These are phyloP conservation scores for Phaeosphaeria sp. DNA, from an alignment of 2,329 filamentous ascomycete species.

Conservation along the genomic window DNA sequence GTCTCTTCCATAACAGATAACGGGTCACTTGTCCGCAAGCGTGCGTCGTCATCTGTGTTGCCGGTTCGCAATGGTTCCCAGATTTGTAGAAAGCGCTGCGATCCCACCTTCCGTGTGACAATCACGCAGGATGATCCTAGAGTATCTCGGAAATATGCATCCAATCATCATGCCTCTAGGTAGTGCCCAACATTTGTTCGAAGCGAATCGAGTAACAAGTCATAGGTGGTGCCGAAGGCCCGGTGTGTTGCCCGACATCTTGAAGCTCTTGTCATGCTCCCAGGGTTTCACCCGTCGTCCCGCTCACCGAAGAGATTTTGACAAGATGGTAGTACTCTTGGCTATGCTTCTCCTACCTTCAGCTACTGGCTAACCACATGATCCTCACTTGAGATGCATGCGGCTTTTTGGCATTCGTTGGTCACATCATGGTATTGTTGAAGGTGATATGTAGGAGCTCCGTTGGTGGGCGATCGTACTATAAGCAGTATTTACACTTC, in stretches of 20 bases:
- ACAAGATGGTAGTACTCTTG: constrained; percentile 29
- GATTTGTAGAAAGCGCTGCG: constrained; percentile 5
- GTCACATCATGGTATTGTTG: neutral
- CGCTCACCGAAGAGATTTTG: constrained; percentile 28
- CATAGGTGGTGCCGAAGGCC: constrained; percentile 8
- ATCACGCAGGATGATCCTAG: constrained; percentile 9
- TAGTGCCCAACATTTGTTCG: neutral
- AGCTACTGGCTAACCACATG: neutral
- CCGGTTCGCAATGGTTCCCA: constrained; percentile 13
- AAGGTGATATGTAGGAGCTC: neutral
- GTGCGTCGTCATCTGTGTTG: constrained; percentile 16
- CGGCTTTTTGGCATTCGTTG: neutral
- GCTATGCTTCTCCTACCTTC: neutral
- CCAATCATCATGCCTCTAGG: neutral
- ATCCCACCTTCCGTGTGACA: constrained; percentile 2
- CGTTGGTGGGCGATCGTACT: neutral
- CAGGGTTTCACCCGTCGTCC: constrained; percentile 13
- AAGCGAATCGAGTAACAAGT: neutral
- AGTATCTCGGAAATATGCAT: constrained; percentile 1
- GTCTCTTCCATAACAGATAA: neutral
- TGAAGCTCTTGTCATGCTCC: neutral
- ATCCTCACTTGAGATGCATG: neutral
- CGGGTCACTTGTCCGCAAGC: constrained; percentile 6
- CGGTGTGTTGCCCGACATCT: neutral
- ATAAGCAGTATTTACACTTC: neutral